Evolutionary conservation across 2,329 filamentous ascomycete genomes (phyloP), one percentile per base, ranked within the genome.

Genomic region (Colletotrichum tropicale): DNA sequence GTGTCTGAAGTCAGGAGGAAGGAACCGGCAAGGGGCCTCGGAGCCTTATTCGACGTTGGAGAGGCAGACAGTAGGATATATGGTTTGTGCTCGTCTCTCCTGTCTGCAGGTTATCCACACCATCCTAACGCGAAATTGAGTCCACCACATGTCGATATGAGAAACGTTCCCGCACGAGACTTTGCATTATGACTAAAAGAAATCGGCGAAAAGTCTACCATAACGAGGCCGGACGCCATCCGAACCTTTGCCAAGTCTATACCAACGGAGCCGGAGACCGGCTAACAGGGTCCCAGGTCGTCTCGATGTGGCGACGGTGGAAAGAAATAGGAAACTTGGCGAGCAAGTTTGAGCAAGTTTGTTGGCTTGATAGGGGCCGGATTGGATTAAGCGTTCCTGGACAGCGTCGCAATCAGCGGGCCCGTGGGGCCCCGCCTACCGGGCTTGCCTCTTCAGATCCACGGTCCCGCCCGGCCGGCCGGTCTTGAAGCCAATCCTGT

Each of bases 351-450:
- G 55, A 32, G 66, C 66, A 69, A 36, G 52, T 68, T 68, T 26
- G n/a, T 55, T 21, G n/a, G 28, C 16, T 66, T 24, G 58, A 21
- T 36, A 24, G n/a, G 30, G 58, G 10, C 58, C 58, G 58, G 58
- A 21, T 52, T 52, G 43, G 43, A 52, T 52, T 52, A 52, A 52
- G 30, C 38, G 64, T 66, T 55, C 10, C 38, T 48, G 43, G 64
- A 66, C 4, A 55, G 38, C 13, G 65, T 84, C 43, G 43, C 43
- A 52, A 13, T 52, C 84, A 67, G 86, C 81, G 0, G 82, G 78
- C 24, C 36, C 62, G 84, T 82, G 74, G 89, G 71, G 48, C 28
- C 43, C 43, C 43, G 43, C 43, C 43, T 15, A 2, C 28, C 58
- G 58, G 7, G 58, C 7, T 21, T 10, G 58, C 30, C 30, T 62